phyloP scores from a whole-genome alignment of 345 rosid genomes.

The Excoecaria cochinchinensis region DNA sequence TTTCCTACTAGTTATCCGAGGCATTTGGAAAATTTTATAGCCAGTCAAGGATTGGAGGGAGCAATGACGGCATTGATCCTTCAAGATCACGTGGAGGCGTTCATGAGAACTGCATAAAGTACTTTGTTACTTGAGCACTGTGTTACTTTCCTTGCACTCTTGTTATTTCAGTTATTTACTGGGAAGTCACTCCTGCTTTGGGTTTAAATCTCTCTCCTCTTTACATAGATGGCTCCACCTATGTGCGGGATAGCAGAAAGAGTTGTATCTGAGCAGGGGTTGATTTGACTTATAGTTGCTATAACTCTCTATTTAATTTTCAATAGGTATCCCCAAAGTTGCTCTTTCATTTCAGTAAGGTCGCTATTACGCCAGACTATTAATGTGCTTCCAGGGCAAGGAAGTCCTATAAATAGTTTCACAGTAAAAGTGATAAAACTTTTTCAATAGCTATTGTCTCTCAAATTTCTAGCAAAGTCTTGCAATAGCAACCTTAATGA shows the following conservation, averaged over 20 bases:
- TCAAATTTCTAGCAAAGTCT: neutral
- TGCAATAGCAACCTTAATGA: neutral
- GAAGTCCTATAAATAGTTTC: no score
- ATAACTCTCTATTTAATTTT: neutral
- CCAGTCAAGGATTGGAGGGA: conserved; percentile 65
- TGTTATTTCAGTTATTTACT: neutral
- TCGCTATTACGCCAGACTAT: no score
- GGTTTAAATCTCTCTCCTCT: neutral
- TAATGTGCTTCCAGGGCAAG: no score
- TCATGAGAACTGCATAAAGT: conserved; percentile 93
- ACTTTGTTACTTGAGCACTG: conserved; percentile 13
- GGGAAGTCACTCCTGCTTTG: neutral
- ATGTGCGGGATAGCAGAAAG: neutral
- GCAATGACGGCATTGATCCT: conserved; percentile 58
- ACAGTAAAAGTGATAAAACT: no score
- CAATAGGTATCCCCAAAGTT: neutral
- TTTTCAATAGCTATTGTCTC: no score
- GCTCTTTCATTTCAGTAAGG: no score
- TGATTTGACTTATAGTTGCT: neutral
- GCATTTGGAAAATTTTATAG: conserved; percentile 95
- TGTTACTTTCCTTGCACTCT: neutral
- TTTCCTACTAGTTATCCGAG: conserved; percentile 63
- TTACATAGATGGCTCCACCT: neutral
- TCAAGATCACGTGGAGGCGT: conserved; percentile 60
- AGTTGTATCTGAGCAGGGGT: neutral